Conservation (phyloP, 345 rosid genomes). For the Populus ilicifolia region DNA sequence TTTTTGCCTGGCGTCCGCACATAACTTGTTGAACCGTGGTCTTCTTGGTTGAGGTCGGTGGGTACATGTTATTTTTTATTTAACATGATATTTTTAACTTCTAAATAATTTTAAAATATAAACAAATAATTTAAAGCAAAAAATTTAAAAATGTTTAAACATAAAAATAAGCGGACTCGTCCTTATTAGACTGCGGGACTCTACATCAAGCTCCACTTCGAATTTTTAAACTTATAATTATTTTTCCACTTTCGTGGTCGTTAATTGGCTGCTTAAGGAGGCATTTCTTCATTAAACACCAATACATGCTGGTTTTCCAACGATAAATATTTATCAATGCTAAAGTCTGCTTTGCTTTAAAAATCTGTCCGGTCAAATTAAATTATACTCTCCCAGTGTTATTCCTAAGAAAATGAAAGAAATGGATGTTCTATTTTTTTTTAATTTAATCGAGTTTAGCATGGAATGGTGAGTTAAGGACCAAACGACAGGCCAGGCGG, state of each 20-base stretch:
- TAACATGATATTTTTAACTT: no score
- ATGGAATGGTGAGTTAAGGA: neutral
- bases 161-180: no score
- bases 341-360: neutral
- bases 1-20: neutral
- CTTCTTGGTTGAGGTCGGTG: neutral
- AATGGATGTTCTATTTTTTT: no score
- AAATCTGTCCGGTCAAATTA: neutral
- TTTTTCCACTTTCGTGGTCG: neutral
- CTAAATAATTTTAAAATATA: no score
- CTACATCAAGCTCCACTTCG: conserved; percentile 21
- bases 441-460: neutral
- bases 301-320: neutral
- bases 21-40: neutral
- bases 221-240: neutral
- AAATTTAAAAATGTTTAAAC: no score
- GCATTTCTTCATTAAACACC: neutral
- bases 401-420: neutral
- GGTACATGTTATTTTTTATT: no score
- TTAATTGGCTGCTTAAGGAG: neutral
- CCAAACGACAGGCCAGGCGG: conserved; percentile 4
- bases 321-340: neutral
- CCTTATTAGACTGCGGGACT: neutral
- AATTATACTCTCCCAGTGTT: neutral
- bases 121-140: no score